Conservation (phyloP, 2,329 filamentous ascomycete genomes). For the Aspergillus arachidicola region DNA sequence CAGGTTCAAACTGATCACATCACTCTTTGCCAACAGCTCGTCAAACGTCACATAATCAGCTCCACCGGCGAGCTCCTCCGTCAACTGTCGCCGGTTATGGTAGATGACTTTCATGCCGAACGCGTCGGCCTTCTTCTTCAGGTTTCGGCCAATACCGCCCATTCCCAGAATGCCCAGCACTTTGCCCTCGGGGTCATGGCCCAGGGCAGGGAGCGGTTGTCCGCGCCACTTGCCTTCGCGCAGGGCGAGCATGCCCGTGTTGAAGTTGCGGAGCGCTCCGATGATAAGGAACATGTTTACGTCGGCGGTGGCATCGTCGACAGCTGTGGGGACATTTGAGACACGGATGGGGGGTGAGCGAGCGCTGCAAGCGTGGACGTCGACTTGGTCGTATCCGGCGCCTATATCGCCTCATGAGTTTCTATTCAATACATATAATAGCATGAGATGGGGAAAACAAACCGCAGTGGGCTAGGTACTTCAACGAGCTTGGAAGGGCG, state of each 20-base stretch:
- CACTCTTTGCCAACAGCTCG: constrained; percentile 67
- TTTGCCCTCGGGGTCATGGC: constrained; percentile 79
- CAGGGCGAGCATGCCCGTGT: constrained; percentile 65
- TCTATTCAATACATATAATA: background rate
- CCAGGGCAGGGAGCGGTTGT: constrained; percentile 55
- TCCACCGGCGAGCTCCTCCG: constrained; percentile 50
- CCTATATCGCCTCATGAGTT: constrained; percentile 47
- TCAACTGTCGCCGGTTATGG: constrained; percentile 68
- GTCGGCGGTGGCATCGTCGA: constrained; percentile 83
- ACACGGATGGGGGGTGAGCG: constrained; percentile 64
- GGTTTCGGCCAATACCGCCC: constrained; percentile 79
- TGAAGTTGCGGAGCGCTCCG: constrained; percentile 75
- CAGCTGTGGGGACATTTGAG: constrained; percentile 79
- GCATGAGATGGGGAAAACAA: constrained; percentile 13
- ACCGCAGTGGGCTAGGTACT: constrained; percentile 46
- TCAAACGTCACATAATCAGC: constrained; percentile 65
- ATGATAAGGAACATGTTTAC: constrained; percentile 78
- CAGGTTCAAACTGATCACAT: constrained; percentile 79
- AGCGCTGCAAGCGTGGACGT: constrained; percentile 70
- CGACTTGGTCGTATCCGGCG: constrained; percentile 83
- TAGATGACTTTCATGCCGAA: constrained; percentile 79
- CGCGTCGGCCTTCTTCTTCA: constrained; percentile 71
- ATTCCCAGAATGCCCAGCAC: constrained; percentile 79
- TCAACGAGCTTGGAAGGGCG: constrained; percentile 43
- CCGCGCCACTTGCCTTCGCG: constrained; percentile 71